A percentile compares a stretch with the other conserved stretches of the same genome.
Conservation (phyloP, 1,284 basidiomycete species). For the Tilletiaria anomala region DNA sequence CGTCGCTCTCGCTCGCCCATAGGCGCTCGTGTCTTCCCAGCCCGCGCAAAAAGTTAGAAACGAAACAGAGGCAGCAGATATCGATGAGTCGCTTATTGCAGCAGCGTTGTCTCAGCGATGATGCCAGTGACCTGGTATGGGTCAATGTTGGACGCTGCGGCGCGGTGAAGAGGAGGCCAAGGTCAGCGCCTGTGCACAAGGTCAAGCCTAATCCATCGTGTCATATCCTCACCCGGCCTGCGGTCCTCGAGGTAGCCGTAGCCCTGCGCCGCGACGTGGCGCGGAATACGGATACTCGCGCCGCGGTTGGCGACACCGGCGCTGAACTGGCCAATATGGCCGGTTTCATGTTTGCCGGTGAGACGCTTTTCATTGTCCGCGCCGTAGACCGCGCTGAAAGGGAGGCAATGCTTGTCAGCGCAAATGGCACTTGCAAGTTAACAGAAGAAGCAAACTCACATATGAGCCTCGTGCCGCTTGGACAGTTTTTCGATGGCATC, state of each 20-base stretch:
- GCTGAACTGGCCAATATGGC: slow-evolving; percentile 80
- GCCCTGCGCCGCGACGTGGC: slow-evolving; percentile 79
- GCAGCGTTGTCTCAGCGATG: slow-evolving; percentile 74
- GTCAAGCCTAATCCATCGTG: too few species aligned
- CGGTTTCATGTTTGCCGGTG: slow-evolving; percentile 57
- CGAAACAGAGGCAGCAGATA: too few species aligned
- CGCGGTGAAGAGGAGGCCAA: too few species aligned
- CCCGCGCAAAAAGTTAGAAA: too few species aligned
- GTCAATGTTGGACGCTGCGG: slow-evolving; percentile 98
- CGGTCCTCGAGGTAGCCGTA: slow-evolving; percentile 74
- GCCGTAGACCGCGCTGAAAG: slow-evolving; percentile 39
- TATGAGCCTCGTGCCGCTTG: slow-evolving; percentile 42
- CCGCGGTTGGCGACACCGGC: slow-evolving; percentile 96
- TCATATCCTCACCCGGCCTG: too few species aligned
- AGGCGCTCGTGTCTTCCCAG: too few species aligned
- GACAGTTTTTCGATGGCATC: slow-evolving; percentile 58
- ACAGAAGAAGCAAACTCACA: too few species aligned
- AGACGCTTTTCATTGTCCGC: slow-evolving; percentile 39
- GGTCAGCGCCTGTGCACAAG: too few species aligned
- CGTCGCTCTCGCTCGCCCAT: too few species aligned
- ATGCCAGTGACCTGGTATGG: slow-evolving; percentile 47
- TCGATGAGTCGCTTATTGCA: too few species aligned
- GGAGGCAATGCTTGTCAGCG: too few species aligned
- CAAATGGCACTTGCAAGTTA: too few species aligned
- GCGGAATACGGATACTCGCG: slow-evolving; percentile 55